Evolutionary conservation across 2,329 filamentous ascomycete genomes (phyloP).

Genomic region (Aurifilum marmelostoma): DNA sequence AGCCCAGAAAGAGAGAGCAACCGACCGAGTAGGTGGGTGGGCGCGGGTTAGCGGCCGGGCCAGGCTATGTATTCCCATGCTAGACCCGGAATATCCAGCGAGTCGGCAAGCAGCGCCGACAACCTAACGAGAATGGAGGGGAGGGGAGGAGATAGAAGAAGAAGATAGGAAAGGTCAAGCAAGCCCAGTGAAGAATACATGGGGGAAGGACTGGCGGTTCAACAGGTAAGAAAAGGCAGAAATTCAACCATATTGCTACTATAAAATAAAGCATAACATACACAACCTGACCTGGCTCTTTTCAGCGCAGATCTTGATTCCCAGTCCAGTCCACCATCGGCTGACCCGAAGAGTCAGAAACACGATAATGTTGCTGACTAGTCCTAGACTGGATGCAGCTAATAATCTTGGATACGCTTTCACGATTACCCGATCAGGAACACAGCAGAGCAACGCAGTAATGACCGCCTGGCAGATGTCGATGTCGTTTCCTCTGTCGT

Average conservation of each 20-base stretch:
- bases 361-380: conserved; percentile 4
- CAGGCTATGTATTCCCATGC: conserved; percentile 4
- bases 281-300: background rate
- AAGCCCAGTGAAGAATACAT: too few relatives aligned
- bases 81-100: background rate
- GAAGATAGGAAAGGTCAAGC: background rate
- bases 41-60: background rate
- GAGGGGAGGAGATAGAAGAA: background rate
- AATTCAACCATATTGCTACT: background rate
- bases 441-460: background rate
- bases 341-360: conserved; percentile 1
- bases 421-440: background rate
- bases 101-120: background rate
- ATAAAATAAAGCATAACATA: background rate
- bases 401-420: background rate
- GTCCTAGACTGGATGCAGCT: background rate
- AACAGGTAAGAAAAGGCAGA: background rate
- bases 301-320: background rate
- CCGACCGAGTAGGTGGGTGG: background rate
- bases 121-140: background rate
- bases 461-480: background rate
- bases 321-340: background rate
- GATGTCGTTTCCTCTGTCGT: background rate
- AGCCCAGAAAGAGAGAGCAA: background rate
- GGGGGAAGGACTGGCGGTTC: background rate